Base-by-base conservation (phyloP, 2,329 filamentous ascomycete genomes). In the Nemania sp. region DNA sequence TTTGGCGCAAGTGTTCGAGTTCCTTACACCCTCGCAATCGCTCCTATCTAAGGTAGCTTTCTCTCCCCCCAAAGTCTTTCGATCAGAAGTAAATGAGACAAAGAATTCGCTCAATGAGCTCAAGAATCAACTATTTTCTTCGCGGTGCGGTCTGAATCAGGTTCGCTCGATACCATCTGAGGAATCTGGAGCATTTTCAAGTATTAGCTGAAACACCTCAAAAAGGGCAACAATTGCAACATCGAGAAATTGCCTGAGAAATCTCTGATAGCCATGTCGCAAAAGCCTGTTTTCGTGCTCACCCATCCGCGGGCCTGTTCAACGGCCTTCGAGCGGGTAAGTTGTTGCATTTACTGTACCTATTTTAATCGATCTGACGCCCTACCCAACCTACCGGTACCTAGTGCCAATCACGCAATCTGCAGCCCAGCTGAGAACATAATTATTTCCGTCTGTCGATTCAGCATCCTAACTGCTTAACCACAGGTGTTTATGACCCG, bases 281-380 rank as follows among this genome's bases (percentile, higher is more conserved):
- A 76, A 71, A 94, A 86, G 69, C 88, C 90, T 33, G 90, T 97
- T 72, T 97, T 97, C 72, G 86, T 94, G 67, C 91, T 88, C 53
- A 97, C 94, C 66, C 93, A 97, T 74, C 94, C 94, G 30, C 82
- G 94, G 73, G 91, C 93, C 61, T 97, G 92, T 78, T 97, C 92
- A 52, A 97, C 94, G 43, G 94, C 94, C 24, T 99, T 97, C 76
- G 94, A 99, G 79, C 82, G 93, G 73, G 93, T 95, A 79, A 68
- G 80, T 11, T 31, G 28, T 31, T 31, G n/a, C n/a, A n/a, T n/a
- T n/a, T n/a, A n/a, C n/a, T n/a, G n/a, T n/a, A n/a, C n/a, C n/a
- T n/a, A n/a, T n/a, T n/a, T n/a, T n/a, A n/a, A n/a, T n/a, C n/a
- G n/a, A n/a, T n/a, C n/a, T n/a, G n/a, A n/a, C n/a, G n/a, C n/a